Conservation (phyloP, 768 basidiomycete genomes). For the Mycena polygramma region DNA sequence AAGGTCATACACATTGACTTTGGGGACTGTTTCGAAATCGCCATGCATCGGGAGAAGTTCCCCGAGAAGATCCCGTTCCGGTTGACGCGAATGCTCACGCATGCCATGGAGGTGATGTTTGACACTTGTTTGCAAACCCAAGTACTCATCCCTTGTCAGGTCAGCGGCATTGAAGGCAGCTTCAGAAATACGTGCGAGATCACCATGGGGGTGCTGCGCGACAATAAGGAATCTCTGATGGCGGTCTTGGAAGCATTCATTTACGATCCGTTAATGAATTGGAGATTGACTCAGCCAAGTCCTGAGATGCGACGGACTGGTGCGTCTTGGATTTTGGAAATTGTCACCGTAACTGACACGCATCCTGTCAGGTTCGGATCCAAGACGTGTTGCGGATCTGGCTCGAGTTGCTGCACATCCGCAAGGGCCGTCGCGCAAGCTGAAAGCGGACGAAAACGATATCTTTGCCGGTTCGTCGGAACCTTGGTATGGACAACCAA, state of each 20-base stretch:
- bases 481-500: background rate
- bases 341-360: slow-evolving; percentile 13
- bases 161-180: slow-evolving; percentile 98
- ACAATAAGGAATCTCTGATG: slow-evolving; percentile 99
- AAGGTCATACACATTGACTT: slow-evolving; percentile 98
- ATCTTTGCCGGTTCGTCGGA: slow-evolving; percentile 84
- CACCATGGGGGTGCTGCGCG: slow-evolving; percentile 96
- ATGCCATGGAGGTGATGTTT: slow-evolving; percentile 92
- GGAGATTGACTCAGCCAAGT: slow-evolving; percentile 92
- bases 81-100: slow-evolving; percentile 96
- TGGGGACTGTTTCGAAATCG: slow-evolving; percentile 98
- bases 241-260: slow-evolving; percentile 99
- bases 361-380: slow-evolving; percentile 55
- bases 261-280: slow-evolving; percentile 97
- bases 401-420: slow-evolving; percentile 78
- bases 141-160: slow-evolving; percentile 60
- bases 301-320: slow-evolving; percentile 78
- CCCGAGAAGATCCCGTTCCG: slow-evolving; percentile 99
- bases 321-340: slow-evolving; percentile 39
- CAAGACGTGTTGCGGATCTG: slow-evolving; percentile 72
- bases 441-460: slow-evolving; percentile 93
- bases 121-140: background rate
- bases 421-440: slow-evolving; percentile 83
- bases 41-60: slow-evolving; percentile 98
- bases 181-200: slow-evolving; percentile 97